Conservation (phyloP, 2,329 filamentous ascomycete genomes). For the Clonostachys chloroleuca region DNA sequence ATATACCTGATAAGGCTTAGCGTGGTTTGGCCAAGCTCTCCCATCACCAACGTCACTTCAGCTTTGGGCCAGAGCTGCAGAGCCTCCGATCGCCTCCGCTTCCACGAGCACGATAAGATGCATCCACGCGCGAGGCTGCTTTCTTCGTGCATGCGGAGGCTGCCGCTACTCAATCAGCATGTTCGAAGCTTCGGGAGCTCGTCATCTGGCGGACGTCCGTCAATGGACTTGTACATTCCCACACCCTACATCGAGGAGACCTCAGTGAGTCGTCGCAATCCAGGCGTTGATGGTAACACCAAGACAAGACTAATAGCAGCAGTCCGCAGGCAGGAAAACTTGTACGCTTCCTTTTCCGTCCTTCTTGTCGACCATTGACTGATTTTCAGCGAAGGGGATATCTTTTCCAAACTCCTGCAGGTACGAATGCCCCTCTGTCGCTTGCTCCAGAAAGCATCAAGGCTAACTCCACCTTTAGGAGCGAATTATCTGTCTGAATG, state of each 20-base stretch:
- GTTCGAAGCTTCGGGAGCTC: conserved; percentile 36
- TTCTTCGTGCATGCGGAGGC: too few relatives aligned
- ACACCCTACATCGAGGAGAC: conserved; percentile 53
- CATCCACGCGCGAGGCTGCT: too few relatives aligned
- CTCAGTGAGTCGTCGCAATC: conserved; percentile 20
- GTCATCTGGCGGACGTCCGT: conserved; percentile 19
- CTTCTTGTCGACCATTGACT: too few relatives aligned
- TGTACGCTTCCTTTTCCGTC: conserved; percentile 42
- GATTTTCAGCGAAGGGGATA: conserved; percentile 54
- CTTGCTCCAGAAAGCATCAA: background rate
- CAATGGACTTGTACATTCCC: conserved; percentile 36
- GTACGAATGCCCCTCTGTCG: conserved; percentile 29
- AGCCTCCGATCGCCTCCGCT: too few relatives aligned
- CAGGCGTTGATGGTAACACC: background rate
- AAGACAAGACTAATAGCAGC: conserved; percentile 15
- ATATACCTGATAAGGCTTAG: too few relatives aligned
- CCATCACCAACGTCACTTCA: too few relatives aligned
- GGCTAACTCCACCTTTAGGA: conserved; percentile 47
- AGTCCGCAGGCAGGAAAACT: conserved; percentile 75
- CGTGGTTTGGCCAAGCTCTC: too few relatives aligned
- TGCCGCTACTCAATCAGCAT: conserved; percentile 20
- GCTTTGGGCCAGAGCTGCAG: too few relatives aligned
- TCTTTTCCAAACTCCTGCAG: conserved; percentile 76
- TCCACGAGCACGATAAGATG: too few relatives aligned
- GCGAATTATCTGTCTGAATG: conserved; percentile 91